Evolutionary conservation across 768 basidiomycete species (phyloP), one percentile per base, ranked within the genome.

Genomic region (Lactarius pseudohatsudake): DNA sequence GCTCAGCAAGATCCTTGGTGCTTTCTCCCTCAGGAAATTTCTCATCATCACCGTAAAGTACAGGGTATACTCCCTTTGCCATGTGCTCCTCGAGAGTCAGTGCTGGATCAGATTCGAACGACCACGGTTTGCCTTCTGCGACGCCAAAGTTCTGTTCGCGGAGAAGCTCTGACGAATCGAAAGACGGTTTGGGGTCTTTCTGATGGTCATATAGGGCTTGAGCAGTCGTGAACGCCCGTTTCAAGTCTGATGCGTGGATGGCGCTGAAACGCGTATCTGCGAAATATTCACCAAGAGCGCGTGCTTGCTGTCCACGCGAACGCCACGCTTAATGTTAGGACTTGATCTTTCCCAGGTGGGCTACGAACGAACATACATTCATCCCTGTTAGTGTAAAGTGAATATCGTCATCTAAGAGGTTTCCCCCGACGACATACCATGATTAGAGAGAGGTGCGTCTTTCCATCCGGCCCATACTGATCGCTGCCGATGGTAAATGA

Each of bases 11-110:
- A 64, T 92, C 91, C 32, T 88, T 77, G 64, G 83, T 72, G 67
- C 86, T 86, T 76, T 94, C 92, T n/a, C 88, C 91, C 15, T 81
- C 84, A 11, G 89, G 89, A 69, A 87, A 93, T 64, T 74, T 81
- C 59, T 85, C 80, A 6, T 77, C 70, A 22, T 86, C 79, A 36
- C 76, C 75, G 61, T 73, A 74, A 7, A 84, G 67, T 7, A 79
- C 67, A 2, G 89, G 89, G 69, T 82, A 92, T 43, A 82, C 75
- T 16, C 82, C 86, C 41, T 76, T 76, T 0, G 79, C 80, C 69
- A 81, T 81, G 70, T 88, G 84, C 20, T 85, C 82, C 18, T 79
- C 76, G 56, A 74, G 64, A 8, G 74, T 59, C 20, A 75, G 57
- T n/a, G 64, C 64, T 3, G 66, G 69, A 10, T 61, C 62, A 13